Base-by-base conservation (phyloP, 2,329 filamentous ascomycete species). In the Stemphylium lycopersici region DNA sequence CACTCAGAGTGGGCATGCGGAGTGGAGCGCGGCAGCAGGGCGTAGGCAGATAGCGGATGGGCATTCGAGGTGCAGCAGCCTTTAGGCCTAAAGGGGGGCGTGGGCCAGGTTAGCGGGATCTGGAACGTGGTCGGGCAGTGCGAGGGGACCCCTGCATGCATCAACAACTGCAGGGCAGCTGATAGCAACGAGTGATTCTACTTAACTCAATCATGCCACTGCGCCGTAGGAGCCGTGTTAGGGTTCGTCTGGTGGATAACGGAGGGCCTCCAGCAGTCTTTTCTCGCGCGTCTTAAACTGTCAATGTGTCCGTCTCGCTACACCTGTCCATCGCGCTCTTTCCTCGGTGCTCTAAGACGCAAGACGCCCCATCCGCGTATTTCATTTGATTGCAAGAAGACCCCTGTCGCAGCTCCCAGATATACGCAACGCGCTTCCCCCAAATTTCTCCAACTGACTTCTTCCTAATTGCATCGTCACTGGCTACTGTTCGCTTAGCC, bases 101-200 rank as follows among this genome's bases (percentile, higher is more conserved):
- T 41, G 37, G 48, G 32, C 8, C 18, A 12, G 10, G 41, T 41
- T 49, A 43, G 49, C 42, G 52, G 40, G 36, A 56, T 61, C 60
- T 61, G 53, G 60, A 61, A 61, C 58, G 45, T 51, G 29, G 41
- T 29, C 47, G 38, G 38, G 36, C 26, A 29, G 37, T 42, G 50
- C 38, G 56, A 46, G 48, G 51, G 45, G 16, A 4, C 22, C 42
- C 59, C 37, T 45, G 56, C 41, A 33, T 39, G 39, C 26, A n/a
- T 40, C 50, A 49, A 41, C 52, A 44, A 37, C 56, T 53, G 48
- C 41, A 44, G 46, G 52, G 43, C 45, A 48, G 33, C 26, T 44
- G 24, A 55, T 53, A 45, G 50, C 26, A 39, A 18, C 49, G 33
- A 36, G 39, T 49, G 46, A 48, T 44, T 20, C 39, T 26, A 4